phyloP scores from a whole-genome alignment of 2,329 filamentous ascomycete species.

The Fusarium annulatum region DNA sequence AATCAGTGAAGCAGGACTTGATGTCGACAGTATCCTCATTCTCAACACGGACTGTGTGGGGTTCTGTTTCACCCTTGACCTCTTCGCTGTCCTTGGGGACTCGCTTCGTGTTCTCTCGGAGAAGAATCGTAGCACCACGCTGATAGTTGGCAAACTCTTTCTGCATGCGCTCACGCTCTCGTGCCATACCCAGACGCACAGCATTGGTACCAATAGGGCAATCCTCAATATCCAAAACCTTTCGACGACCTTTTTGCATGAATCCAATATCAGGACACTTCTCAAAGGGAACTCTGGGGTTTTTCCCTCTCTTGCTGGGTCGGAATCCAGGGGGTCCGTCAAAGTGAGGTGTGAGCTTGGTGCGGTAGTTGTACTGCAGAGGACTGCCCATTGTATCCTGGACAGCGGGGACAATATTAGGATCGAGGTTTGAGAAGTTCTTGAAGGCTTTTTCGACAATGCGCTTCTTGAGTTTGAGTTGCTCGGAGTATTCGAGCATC shows the following conservation, averaged over 20 bases:
- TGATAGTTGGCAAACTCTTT: constrained; percentile 77
- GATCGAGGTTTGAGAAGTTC: constrained; percentile 87
- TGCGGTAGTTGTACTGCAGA: constrained; percentile 91
- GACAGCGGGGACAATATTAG: constrained; percentile 79
- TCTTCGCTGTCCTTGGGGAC: constrained; percentile 61
- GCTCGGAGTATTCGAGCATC: constrained; percentile 90
- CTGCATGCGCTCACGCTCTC: constrained; percentile 81
- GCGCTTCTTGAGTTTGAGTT: constrained; percentile 84
- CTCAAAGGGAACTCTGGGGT: constrained; percentile 61
- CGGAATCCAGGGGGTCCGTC: constrained; percentile 75
- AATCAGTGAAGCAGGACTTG: constrained; percentile 90
- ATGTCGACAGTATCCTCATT: constrained; percentile 72
- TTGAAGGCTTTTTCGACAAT: constrained; percentile 92
- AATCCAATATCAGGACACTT: constrained; percentile 87
- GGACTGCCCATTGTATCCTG: constrained; percentile 90
- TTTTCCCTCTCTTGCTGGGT: constrained; percentile 61
- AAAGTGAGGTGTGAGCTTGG: constrained; percentile 97
- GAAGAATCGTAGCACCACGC: constrained; percentile 85
- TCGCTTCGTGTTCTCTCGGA: constrained; percentile 85
- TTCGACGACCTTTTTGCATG: constrained; percentile 83
- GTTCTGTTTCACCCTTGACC: constrained; percentile 43
- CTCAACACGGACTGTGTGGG: constrained; percentile 61
- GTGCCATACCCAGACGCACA: constrained; percentile 80
- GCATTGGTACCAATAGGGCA: constrained; percentile 94
- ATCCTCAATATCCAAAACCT: constrained; percentile 93